Conservation (phyloP, 257 asterid genomes). For the Nicotiana sylvestris region DNA sequence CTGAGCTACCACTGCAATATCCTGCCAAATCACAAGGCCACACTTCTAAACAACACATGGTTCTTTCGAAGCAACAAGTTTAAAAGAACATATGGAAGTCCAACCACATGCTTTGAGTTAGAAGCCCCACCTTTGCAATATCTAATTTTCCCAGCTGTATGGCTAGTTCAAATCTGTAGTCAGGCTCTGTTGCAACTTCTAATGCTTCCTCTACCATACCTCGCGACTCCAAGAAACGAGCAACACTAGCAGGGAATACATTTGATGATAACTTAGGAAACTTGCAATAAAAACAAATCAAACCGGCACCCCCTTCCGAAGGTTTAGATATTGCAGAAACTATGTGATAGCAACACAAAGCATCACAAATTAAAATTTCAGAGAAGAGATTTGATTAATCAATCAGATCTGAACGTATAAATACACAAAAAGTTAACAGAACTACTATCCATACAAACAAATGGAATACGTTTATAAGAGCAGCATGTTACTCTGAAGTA, state of each 20-base stretch:
- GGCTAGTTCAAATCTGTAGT: slow-evolving; percentile 94
- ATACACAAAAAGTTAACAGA: not conserved
- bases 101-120: slow-evolving; percentile 8
- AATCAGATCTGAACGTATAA: not conserved
- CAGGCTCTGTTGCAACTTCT: slow-evolving; percentile 95
- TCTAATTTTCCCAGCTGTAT: slow-evolving; percentile 84
- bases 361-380: not conserved
- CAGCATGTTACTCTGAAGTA: not conserved
- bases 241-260: slow-evolving; percentile 50
- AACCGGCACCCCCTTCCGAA: not conserved
- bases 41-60: slow-evolving; percentile 5
- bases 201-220: slow-evolving; percentile 94
- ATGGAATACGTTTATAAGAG: not conserved
- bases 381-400: not conserved
- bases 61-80: not conserved
- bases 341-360: not conserved
- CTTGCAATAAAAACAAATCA: not conserved
- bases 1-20: slow-evolving; percentile 70
- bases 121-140: slow-evolving; percentile 65
- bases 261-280: not conserved
- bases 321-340: not conserved
- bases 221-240: slow-evolving; percentile 92
- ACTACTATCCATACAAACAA: not conserved
- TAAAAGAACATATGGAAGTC: not conserved
- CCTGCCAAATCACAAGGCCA: slow-evolving; percentile 41